phyloP scores from a whole-genome alignment of 306 rosid genomes.

The Malus orientalis region DNA sequence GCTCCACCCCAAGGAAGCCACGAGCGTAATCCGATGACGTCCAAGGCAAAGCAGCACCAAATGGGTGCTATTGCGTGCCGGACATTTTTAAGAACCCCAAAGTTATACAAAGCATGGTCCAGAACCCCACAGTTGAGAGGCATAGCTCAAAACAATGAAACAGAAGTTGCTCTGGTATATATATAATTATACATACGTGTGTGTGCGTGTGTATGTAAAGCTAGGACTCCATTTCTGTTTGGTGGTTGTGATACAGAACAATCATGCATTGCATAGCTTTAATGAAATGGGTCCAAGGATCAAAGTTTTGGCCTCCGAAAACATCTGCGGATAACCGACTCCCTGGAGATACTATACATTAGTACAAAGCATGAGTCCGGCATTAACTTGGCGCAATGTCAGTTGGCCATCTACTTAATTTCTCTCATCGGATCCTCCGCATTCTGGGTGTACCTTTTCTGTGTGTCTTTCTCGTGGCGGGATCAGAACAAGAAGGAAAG shows the following conservation, averaged over 20 bases:
- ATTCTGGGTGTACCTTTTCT: too few species aligned
- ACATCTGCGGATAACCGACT: not conserved
- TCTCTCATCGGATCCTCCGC: not conserved
- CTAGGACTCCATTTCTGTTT: not conserved
- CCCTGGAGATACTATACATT: not conserved
- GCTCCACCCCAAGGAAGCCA: too few species aligned
- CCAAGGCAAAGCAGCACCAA: too few species aligned
- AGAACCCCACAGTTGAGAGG: not conserved
- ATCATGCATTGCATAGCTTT: not conserved
- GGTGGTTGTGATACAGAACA: not conserved
- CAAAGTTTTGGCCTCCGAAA: not conserved
- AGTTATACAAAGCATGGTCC: not conserved
- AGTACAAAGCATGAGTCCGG: not conserved
- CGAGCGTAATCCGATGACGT: too few species aligned
- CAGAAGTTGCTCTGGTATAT: not conserved
- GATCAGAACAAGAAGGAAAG: too few species aligned
- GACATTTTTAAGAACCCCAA: not conserved
- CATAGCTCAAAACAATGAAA: not conserved
- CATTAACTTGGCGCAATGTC: not conserved
- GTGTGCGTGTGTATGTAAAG: not conserved
- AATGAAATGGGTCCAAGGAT: not conserved
- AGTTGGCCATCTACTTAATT: not conserved
- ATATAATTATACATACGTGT: too few species aligned
- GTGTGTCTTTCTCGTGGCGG: too few species aligned
- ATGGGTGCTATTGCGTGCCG: not conserved